Base-by-base conservation (phyloP, 192 early-diverging fungal genomes). In the Diversispora epigaea region DNA sequence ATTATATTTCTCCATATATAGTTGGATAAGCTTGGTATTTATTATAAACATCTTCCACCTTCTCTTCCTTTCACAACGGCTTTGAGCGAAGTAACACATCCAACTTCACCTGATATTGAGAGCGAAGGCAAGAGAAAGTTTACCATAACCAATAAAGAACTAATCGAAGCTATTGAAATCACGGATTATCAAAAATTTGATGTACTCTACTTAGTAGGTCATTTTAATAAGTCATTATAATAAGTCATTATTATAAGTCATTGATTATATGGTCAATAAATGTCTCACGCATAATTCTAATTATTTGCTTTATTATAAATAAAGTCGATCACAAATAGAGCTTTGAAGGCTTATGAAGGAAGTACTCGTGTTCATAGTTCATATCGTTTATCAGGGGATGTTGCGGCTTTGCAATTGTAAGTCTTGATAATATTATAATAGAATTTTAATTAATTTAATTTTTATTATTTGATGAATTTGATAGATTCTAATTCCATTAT, bases 401-500 rank as follows among this genome's bases (percentile, higher is more conserved):
- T 95, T 54, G 93, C 93, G 3, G 79, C 86, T 6, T 78, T 95
- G 7, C 85, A 90, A 79, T 94, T 87, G 93, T 94, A 88, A 79
- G 89, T 47, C 39, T 15, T 10, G 12, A 41, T 57, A 15, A 8
- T 11, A 10, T 52, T 68, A 2, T 52, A 10, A 4, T 22, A 11
- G 3, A 52, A 25, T 52, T 22, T 22, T 4, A 14, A 43, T 47
- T 17, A 11, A 12, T 69, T 46, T 19, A 4, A 1, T 22, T 45
- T 32, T 67, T 9, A 9, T 67, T 46, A 9, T 6, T n/a, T 40
- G 3, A 4, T 22, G 10, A 32, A 32, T 32, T 32, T 32, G 25
- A 32, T 32, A 32, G 0, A 1, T 32, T 32, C 25, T 32, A 32
- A 32, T 32, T 32, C 25, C 25, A 32, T 47, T 58, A 21, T 22